Percentiles rank a stretch among this genome's conserved stretches.
Conservation (phyloP, 2,329 filamentous ascomycete genomes). For the Penicillium sp. region DNA sequence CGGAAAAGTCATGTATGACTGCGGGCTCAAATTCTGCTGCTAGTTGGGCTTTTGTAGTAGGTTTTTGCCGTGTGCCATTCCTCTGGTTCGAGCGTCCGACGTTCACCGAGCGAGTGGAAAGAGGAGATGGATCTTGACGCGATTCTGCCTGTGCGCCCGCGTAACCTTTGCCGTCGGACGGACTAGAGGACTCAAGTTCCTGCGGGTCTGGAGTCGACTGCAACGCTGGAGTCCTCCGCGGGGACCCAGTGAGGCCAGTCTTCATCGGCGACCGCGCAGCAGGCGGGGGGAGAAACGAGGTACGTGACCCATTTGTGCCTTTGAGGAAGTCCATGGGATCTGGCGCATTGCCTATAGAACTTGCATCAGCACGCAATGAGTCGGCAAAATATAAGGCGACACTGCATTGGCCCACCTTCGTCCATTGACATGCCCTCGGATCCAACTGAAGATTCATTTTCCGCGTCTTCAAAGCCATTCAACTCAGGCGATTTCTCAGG, state of each 20-base stretch:
- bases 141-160: constrained; percentile 22
- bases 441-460: constrained; percentile 48
- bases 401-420: constrained; percentile 51
- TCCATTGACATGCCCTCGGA: constrained; percentile 63
- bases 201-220: constrained; percentile 43
- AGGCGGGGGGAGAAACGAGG: constrained; percentile 39
- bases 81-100: constrained; percentile 29
- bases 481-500: constrained; percentile 61
- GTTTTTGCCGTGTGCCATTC: constrained; percentile 23
- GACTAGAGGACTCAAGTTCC: constrained; percentile 39
- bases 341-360: constrained; percentile 38
- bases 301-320: constrained; percentile 33
- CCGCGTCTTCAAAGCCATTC: constrained; percentile 31
- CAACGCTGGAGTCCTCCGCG: constrained; percentile 42
- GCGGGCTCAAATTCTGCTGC: constrained; percentile 26
- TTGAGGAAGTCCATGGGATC: constrained; percentile 44
- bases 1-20: constrained; percentile 31
- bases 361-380: constrained; percentile 8
- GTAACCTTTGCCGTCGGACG: constrained; percentile 34
- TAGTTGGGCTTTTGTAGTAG: constrained; percentile 16
- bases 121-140: constrained; percentile 33
- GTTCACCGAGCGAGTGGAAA: constrained; percentile 38
- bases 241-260: constrained; percentile 42
- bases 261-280: constrained; percentile 48
- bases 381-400: not conserved